Base-by-base conservation (phyloP, 2,329 filamentous ascomycete genomes). In the Boeremia exigua region DNA sequence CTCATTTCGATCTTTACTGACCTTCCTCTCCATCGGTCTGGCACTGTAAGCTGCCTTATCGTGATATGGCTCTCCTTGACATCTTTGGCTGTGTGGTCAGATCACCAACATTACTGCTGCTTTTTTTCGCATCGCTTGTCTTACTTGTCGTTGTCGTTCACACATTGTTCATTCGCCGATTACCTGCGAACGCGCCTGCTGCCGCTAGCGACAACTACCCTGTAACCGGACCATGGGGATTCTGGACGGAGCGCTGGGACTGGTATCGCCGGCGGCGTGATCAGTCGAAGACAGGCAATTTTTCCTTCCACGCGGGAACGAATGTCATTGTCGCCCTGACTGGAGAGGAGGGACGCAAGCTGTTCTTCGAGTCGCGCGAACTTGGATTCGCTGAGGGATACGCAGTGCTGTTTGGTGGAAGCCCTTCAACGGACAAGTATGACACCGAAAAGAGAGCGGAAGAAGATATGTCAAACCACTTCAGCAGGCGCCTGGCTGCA, bases 251-350 rank as follows among this genome's bases (percentile, higher is more conserved):
- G 14, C 73, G 81, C 48, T 76, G 74, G 67, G 75, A 79, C 25
- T 84, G 82, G 62, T 76, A 78, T 48, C 62, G 61, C 15, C 53
- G 74, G n/a, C 72, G 73, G 9, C 60, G 61, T 6, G 60, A 58
- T 12, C 57, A 70, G 7, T 74, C 74, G 0, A 47, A 60, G 5
- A 77, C 73, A 1, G 79, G 80, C 25, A 79, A 79, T 44, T 84
- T 82, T 60, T 79, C 75, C 47, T 84, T 83, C 61, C 79, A 79
- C 58, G 77, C 79, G 3, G 82, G 82, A 0, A 65, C 74, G 6
- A 72, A 79, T 52, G 73, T 72, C 2, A 75, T 84, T 11, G 68
- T 84, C 8, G 79, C 73, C 2, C 43, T 84, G 10, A 76, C 74
- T 4, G 81, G 82, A 1, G 70, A 76, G 3, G 72, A 75, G 10